phyloP scores from a whole-genome alignment of 352 stramenopile species.

The Phytophthora tentaculata region DNA sequence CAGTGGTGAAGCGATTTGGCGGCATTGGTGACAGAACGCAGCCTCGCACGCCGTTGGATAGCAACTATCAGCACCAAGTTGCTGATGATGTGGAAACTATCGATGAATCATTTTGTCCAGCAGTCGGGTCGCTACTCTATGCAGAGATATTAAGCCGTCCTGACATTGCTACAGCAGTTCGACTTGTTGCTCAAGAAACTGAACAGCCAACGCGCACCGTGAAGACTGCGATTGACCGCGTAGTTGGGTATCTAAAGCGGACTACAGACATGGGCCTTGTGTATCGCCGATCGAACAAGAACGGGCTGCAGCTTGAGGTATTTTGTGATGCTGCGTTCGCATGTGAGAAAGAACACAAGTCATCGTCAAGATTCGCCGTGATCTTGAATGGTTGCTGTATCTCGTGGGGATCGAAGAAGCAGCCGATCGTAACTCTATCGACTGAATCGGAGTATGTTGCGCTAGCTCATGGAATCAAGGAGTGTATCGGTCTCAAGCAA shows the following conservation, averaged over 20 bases:
- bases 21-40: not conserved
- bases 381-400: slow-evolving; percentile 11
- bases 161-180: slow-evolving; percentile 9
- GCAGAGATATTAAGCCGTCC: slow-evolving; percentile 1
- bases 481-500: slow-evolving; percentile 23
- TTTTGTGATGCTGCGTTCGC: slow-evolving; percentile 21
- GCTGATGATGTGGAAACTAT: not conserved
- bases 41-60: slow-evolving; percentile 4
- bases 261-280: slow-evolving; percentile 3
- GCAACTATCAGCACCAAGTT: not conserved
- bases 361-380: slow-evolving; percentile 3
- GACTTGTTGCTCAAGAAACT: slow-evolving; percentile 17
- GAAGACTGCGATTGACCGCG: not conserved
- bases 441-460: slow-evolving; percentile 24
- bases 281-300: not conserved
- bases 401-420: slow-evolving; percentile 21
- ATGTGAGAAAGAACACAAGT: slow-evolving; percentile 1
- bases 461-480: slow-evolving; percentile 9
- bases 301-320: not conserved
- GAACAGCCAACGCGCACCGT: slow-evolving; percentile 15
- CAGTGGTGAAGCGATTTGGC: not conserved
- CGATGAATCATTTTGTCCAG: not conserved
- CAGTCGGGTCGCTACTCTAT: slow-evolving; percentile 15
- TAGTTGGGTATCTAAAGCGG: slow-evolving; percentile 4
- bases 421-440: slow-evolving; percentile 24